Base-by-base conservation (phyloP, 345 rosid genomes). In the Excoecaria cochinchinensis region DNA sequence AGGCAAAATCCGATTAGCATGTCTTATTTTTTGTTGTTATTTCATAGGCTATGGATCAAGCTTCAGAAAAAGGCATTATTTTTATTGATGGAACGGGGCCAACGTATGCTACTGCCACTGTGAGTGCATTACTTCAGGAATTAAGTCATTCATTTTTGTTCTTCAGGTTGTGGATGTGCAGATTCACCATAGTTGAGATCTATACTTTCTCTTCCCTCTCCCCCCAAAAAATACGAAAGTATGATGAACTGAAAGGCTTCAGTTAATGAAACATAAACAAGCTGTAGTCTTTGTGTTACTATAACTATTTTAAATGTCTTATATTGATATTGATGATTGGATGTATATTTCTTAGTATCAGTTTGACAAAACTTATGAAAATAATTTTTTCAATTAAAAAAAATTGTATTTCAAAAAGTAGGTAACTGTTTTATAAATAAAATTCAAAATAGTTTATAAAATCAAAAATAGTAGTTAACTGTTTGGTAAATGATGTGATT, bases 81-180 rank as follows among this genome's bases (percentile, higher is more conserved):
- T 79, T 80, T 73, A 92, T 94, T 39, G 98, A 94, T 46, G 90
- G 97, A 42, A 86, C 95, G 15, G 98, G 95, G 77, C 98, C 97
- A 75, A 94, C 98, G 55, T 94, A 94, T 82, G 98, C 97, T 66
- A 94, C 98, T 83, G 59, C 89, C 21, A 87, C 89, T 10, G 98
- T 92, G 82, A 85, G 89, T 85, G 25, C 68, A 22, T 76, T 67
- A 46, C 69, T 55, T 77, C 46, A 40, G 4, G 61, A 50, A 46
- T 53, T 61, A 51, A 59, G 48, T 10, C 48, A 59, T 60, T 53
- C 69, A 81, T 66, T 39, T 56, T 36, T 58, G 24, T 71, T 51
- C 47, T 76, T 79, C 14, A 70, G 64, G 70, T 68, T 69, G 67
- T 79, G 48, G 53, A 8, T 53, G 21, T 4, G 5, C 46, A 12